Base-by-base conservation (phyloP, 768 basidiomycete species). In the Suillus weaverae region DNA sequence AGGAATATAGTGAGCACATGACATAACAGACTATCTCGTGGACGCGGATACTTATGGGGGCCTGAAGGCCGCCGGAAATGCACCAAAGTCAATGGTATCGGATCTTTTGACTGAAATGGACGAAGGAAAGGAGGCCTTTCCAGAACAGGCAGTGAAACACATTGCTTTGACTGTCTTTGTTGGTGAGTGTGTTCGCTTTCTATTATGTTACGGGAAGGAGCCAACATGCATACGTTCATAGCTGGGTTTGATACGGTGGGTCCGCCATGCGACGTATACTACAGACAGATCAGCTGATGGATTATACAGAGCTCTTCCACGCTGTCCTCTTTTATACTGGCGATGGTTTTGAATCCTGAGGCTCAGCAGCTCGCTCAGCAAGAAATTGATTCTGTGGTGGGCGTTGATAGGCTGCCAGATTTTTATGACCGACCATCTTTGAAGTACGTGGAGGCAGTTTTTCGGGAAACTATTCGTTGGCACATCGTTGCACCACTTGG, bases 381-480 rank as follows among this genome's bases (percentile, higher is more conserved):
- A 10, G 75, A 74, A 62, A 73, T 79, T 3, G 76, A 77, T 35
- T 63, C 67, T 13, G 59, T 65, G 66, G 62, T 62, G 71, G 54
- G 61, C 30, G 62, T 18, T 14, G 53, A 64, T 10, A 43, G 44
- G 22, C 61, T 73, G 2, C 75, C 73, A 9, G 73, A 73, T 56
- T 75, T 76, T 41, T 63, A 62, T 32, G 70, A 76, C 51, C 64
- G 73, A 38, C 56, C 64, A 43, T 72, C 65, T 14, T 39, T 74
- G 4, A 73, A 73, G 36, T 74, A 74, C 55, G 64, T 74, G n/a
- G 73, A 74, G 35, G 73, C 73, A 8, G 53, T 76, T 38, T 62
- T 74, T n/a, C 66, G 73, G 53, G 76, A 77, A 60, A 72, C 72
- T 20, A 69, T 76, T 67, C 71, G 76, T 53, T 78, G 76, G 74